Evolutionary conservation across 192 early-diverging fungal species (phyloP).

Genomic region (Powellomyces hirtus): DNA sequence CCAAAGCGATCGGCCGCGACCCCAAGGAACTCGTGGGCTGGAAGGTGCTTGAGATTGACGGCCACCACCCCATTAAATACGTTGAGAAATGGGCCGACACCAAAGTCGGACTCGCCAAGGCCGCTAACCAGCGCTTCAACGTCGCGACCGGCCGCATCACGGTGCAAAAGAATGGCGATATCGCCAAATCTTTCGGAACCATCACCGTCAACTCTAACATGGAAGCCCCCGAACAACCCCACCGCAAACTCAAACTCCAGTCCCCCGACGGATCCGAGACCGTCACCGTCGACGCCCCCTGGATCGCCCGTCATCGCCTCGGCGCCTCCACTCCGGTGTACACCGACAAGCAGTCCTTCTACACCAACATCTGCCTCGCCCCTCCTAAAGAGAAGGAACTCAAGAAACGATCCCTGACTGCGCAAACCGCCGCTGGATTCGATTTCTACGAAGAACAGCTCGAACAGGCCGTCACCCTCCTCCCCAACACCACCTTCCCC

Average conservation of each 20-base stretch:
- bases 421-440: background rate
- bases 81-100: constrained; percentile 4
- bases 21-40: constrained; percentile 7
- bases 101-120: constrained; percentile 10
- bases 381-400: background rate
- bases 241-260: background rate
- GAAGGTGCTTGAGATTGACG: constrained; percentile 19
- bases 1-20: constrained; percentile 5
- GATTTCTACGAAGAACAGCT: background rate
- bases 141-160: background rate
- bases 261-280: constrained; percentile 20
- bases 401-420: background rate
- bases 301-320: constrained; percentile 2
- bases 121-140: constrained; percentile 14
- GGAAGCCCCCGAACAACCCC: background rate
- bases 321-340: background rate
- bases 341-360: constrained; percentile 12
- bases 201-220: background rate
- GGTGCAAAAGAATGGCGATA: background rate
- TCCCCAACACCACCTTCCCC: background rate
- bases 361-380: constrained; percentile 16
- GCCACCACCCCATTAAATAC: constrained; percentile 2
- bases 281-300: constrained; percentile 7
- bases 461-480: background rate
- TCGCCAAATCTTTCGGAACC: background rate